Conservation (phyloP, 106 monocot genomes). For the Dioscorea alata region DNA sequence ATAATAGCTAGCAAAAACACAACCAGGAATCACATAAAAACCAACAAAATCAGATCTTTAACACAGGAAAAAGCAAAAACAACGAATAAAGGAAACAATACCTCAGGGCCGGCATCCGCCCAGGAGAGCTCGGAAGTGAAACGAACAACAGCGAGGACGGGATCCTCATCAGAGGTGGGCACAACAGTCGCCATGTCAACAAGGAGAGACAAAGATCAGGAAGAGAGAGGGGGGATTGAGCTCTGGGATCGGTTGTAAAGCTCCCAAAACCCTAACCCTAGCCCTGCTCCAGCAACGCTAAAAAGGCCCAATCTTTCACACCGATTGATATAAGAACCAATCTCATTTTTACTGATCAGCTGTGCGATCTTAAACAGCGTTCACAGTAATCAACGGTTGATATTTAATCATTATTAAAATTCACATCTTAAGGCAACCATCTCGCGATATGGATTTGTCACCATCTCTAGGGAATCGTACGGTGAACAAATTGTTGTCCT, state of each 20-base stretch:
- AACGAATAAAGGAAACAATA: constrained; percentile 2
- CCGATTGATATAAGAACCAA: no score
- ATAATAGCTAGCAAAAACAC: background rate
- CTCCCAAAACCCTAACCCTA: constrained; percentile 1
- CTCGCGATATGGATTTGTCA: background rate
- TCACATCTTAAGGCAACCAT: background rate
- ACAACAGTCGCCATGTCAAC: constrained; percentile 70
- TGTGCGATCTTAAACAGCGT: background rate
- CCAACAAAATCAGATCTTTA: background rate
- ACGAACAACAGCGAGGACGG: constrained; percentile 64
- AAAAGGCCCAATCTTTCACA: background rate
- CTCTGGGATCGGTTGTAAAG: background rate
- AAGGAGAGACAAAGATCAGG: background rate
- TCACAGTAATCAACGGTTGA: background rate
- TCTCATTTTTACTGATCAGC: background rate
- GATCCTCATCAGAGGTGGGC: constrained; percentile 76
- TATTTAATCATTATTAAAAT: background rate
- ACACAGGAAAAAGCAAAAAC: background rate
- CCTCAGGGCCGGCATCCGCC: constrained; percentile 94
- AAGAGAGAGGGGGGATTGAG: background rate
- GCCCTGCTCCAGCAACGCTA: background rate
- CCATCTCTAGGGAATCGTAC: background rate
- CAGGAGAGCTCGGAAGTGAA: constrained; percentile 86
- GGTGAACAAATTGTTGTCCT: background rate
- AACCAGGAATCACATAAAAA: no score